phyloP scores from a whole-genome alignment of 2,329 filamentous ascomycete species.

The Nemania bipapillata region DNA sequence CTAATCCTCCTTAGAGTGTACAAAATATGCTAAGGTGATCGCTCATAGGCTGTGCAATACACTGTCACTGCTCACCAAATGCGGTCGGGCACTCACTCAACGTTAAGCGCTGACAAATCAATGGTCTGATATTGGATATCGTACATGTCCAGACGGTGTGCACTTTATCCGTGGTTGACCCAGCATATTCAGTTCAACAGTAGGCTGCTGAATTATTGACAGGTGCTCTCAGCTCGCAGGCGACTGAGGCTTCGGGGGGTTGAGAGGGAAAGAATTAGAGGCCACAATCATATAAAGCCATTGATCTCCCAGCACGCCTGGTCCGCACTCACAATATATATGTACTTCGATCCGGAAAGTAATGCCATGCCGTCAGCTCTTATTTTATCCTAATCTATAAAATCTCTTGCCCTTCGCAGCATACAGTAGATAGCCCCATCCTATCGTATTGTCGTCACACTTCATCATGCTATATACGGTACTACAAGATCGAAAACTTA shows the following conservation, averaged over 20 bases:
- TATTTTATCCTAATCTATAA: neutral
- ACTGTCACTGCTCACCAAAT: slow-evolving; percentile 1
- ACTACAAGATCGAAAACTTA: no score
- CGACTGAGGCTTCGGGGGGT: neutral
- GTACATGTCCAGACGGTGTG: neutral
- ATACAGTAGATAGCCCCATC: neutral
- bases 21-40: slow-evolving; percentile 21
- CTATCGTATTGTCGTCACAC: neutral
- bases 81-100: slow-evolving; percentile 23
- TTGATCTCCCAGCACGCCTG: slow-evolving; percentile 4
- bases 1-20: slow-evolving; percentile 6
- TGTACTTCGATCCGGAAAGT: neutral
- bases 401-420: neutral
- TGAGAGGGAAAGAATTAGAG: neutral
- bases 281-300: neutral
- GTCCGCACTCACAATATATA: neutral
- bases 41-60: slow-evolving; percentile 4
- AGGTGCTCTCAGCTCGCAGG: neutral
- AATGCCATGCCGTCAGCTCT: neutral
- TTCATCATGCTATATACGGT: neutral
- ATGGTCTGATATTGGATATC: neutral
- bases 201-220: neutral
- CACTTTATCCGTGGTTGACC: neutral
- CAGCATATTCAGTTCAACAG: neutral
- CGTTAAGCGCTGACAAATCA: neutral